phyloP scores from a whole-genome alignment of 2,329 filamentous ascomycete species.

The Neonectria faginata region DNA sequence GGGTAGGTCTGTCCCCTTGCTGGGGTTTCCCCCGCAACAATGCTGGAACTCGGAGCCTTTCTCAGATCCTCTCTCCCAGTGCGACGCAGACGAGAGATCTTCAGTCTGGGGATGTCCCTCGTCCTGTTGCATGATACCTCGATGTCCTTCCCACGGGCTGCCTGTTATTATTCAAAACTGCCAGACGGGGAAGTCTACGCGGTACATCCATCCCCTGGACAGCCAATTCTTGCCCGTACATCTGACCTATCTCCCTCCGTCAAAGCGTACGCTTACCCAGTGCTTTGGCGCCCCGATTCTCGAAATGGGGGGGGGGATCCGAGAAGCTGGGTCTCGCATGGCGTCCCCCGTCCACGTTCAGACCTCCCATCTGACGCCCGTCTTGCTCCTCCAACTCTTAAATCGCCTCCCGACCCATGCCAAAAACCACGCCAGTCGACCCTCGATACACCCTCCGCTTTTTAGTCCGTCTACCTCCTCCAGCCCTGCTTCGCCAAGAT shows the following conservation, averaged over 20 bases:
- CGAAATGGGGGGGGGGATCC: slow-evolving; percentile 11
- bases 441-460: neutral
- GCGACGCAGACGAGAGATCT: neutral
- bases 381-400: neutral
- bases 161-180: neutral
- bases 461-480: neutral
- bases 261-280: neutral
- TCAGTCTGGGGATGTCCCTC: neutral
- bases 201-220: neutral
- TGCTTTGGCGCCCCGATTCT: neutral
- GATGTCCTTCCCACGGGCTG: neutral
- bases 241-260: neutral
- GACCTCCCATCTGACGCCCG: neutral
- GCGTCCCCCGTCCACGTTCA: slow-evolving; percentile 5
- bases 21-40: neutral
- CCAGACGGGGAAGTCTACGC: slow-evolving; percentile 3
- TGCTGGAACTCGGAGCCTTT: neutral
- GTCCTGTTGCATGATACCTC: neutral
- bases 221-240: neutral
- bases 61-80: neutral
- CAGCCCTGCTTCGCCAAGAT: neutral
- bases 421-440: neutral
- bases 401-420: slow-evolving; percentile 5
- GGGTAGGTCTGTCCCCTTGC: slow-evolving; percentile 1
- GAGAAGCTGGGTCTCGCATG: slow-evolving; percentile 6